Percentiles rank a stretch among this genome's conserved stretches.
Evolutionary conservation across 345 rosid species (phyloP).

Genomic region (Turritis glabra): DNA sequence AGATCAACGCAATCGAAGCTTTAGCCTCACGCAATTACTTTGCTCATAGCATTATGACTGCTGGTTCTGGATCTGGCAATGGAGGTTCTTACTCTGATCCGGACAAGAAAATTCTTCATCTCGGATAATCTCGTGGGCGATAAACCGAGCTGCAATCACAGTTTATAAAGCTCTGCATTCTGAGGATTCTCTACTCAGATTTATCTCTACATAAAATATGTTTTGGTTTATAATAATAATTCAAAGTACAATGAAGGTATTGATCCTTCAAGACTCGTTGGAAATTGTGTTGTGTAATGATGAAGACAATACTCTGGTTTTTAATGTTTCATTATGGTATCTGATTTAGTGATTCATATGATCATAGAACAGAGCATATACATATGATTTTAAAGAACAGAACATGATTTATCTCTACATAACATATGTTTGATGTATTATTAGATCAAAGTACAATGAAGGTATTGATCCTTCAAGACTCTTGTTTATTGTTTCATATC

Average conservation of each 20-base stretch:
- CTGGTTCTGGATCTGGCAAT: conserved; percentile 45
- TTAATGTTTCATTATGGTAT: not conserved
- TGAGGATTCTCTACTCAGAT: conserved; percentile 1
- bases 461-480: not conserved
- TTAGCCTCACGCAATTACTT: conserved; percentile 89
- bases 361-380: not conserved
- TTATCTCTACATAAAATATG: not conserved
- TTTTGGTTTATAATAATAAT: conserved; percentile 4
- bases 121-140: conserved; percentile 48
- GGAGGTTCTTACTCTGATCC: conserved; percentile 54
- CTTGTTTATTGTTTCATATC: not conserved
- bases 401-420: not conserved
- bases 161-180: conserved; percentile 15
- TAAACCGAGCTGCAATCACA: not conserved
- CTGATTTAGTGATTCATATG: conserved; percentile 4
- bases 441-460: not conserved
- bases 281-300: conserved; percentile 22
- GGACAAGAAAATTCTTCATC: conserved; percentile 85
- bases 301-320: conserved; percentile 2
- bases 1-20: conserved; percentile 79
- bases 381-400: conserved; percentile 1
- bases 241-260: conserved; percentile 28
- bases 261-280: conserved; percentile 36
- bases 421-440: not conserved
- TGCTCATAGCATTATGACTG: conserved; percentile 47